Conservation (phyloP, 148 eudicot species). For the Nepenthes gracilis region DNA sequence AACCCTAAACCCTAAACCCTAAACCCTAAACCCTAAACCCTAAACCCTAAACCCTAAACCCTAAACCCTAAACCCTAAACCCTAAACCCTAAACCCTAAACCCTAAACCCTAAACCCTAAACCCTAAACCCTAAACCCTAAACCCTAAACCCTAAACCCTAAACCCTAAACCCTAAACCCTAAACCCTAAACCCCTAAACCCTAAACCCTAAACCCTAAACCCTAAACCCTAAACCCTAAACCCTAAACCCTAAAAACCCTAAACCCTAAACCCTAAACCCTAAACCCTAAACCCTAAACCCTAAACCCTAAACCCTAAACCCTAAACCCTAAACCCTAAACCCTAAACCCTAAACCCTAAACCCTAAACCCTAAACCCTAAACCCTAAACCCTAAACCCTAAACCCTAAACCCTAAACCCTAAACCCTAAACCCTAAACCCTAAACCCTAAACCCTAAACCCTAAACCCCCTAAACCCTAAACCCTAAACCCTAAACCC, state of each 20-base stretch:
- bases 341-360: constrained; percentile 5
- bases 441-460: constrained; percentile 10
- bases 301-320: constrained; percentile 7
- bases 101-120: constrained; percentile 7
- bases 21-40: constrained; percentile 9
- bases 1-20: constrained; percentile 9
- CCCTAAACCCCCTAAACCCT: constrained; percentile 14
- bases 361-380: constrained; percentile 5
- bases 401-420: constrained; percentile 3
- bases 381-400: constrained; percentile 6
- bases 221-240: constrained; percentile 8
- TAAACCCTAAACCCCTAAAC: constrained; percentile 2
- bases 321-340: constrained; percentile 8
- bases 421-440: constrained; percentile 5
- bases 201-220: constrained; percentile 10
- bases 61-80: constrained; percentile 5
- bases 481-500: constrained; percentile 19
- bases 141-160: constrained; percentile 6
- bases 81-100: constrained; percentile 5
- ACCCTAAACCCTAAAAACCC: constrained; percentile 8
- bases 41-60: constrained; percentile 7
- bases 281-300: constrained; percentile 8
- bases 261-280: constrained; percentile 10
- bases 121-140: constrained; percentile 4
- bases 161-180: constrained; percentile 1